Conservation (phyloP, 2,329 filamentous ascomycete genomes). For the Cercospora berteroae region DNA sequence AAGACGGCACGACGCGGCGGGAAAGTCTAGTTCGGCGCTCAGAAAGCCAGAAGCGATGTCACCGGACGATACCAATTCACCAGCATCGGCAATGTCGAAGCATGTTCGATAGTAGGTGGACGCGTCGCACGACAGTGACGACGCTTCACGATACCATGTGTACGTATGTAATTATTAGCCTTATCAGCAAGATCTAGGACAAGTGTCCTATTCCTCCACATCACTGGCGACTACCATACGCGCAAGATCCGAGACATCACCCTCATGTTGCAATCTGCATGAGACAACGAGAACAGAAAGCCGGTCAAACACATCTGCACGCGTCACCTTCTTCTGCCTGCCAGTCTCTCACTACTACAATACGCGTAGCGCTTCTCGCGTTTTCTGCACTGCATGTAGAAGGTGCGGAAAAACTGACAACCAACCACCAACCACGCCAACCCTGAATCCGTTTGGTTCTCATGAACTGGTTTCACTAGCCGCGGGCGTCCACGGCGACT, state of each 20-base stretch:
- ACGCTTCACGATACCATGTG: not conserved
- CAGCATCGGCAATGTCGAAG: not conserved
- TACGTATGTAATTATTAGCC: not conserved
- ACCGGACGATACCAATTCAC: not conserved
- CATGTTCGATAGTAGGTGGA: not conserved
- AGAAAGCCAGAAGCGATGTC: not conserved
- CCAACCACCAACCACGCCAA: not conserved
- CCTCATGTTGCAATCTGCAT: not conserved
- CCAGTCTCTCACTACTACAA: not conserved
- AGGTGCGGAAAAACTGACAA: not conserved
- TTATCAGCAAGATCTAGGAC: not conserved
- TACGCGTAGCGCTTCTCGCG: not conserved
- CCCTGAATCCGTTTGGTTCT: not conserved
- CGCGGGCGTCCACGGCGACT: not conserved
- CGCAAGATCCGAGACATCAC: not conserved
- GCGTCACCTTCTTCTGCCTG: not conserved
- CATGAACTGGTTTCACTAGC: not conserved
- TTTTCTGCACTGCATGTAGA: not conserved
- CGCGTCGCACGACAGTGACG: not conserved
- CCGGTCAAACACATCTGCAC: not conserved
- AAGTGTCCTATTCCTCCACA: not conserved
- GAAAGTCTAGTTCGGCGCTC: not conserved
- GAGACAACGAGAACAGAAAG: not conserved
- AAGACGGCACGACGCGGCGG: constrained; percentile 14
- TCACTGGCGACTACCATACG: not conserved